These are phyloP conservation scores for Ehretia macrophylla DNA, from an alignment of 257 asterid genomes.

Conservation along the genomic window DNA sequence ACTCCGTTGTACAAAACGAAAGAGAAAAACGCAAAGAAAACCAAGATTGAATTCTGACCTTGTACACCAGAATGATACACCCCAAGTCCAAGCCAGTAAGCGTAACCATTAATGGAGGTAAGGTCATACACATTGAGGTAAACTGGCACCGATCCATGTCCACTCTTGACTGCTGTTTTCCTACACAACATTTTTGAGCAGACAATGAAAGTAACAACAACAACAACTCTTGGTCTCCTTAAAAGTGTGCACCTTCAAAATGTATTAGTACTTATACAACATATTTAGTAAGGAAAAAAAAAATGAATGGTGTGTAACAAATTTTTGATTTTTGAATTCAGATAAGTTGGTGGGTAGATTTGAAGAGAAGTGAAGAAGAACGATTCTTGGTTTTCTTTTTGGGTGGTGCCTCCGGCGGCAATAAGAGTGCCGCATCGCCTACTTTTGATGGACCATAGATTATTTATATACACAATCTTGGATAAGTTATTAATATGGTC, in stretches of 20 bases:
- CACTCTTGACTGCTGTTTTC: slow-evolving; percentile 34
- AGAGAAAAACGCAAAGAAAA: neutral
- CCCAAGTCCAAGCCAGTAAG: slow-evolving; percentile 89
- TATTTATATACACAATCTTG: neutral
- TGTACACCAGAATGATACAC: slow-evolving; percentile 86
- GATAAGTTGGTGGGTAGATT: neutral
- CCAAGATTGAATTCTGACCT: slow-evolving; percentile 37
- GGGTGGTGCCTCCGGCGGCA: slow-evolving; percentile 21
- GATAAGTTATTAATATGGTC: neutral
- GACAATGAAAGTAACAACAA: neutral
- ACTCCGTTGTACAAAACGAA: no score
- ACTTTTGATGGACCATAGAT: slow-evolving; percentile 17
- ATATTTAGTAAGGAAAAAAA: neutral
- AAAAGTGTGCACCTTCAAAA: no score
- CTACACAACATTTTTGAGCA: slow-evolving; percentile 54
- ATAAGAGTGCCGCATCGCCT: slow-evolving; percentile 13
- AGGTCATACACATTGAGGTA: slow-evolving; percentile 75
- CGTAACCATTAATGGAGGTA: slow-evolving; percentile 70
- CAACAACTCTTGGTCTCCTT: neutral
- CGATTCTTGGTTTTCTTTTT: neutral
- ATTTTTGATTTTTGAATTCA: neutral
- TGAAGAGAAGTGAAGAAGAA: slow-evolving; percentile 2
- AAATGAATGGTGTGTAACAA: no score
- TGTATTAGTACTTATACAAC: neutral
- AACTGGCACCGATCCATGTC: slow-evolving; percentile 62